These are phyloP conservation scores for Friedmanniomyces simplex DNA, from an alignment of 495 filamentous ascomycete species.

Conservation along the genomic window DNA sequence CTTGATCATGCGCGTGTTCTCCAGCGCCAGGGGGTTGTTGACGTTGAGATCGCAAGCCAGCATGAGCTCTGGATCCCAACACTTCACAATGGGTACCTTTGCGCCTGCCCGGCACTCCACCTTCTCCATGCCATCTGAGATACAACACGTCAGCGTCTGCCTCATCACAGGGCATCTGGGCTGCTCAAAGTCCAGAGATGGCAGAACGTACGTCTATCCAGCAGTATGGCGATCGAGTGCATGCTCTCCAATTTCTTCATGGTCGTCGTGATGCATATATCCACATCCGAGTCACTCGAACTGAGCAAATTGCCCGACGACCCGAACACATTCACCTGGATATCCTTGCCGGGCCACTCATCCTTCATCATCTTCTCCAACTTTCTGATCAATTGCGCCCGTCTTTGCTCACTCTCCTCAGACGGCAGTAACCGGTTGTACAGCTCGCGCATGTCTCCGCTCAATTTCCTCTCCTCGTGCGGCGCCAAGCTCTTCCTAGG, in stretches of 20 bases:
- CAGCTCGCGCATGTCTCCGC: conserved; percentile 67
- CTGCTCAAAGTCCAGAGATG: background rate
- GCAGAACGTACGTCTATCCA: conserved; percentile 63
- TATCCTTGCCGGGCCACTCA: conserved; percentile 84
- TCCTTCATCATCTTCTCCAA: conserved; percentile 75
- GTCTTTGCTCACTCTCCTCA: conserved; percentile 61
- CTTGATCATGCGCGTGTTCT: conserved; percentile 97
- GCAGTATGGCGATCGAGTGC: conserved; percentile 73
- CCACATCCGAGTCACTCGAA: conserved; percentile 94
- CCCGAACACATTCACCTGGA: conserved; percentile 87
- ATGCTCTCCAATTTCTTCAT: conserved; percentile 77
- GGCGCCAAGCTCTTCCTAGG: conserved; percentile 57
- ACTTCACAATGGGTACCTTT: conserved; percentile 97
- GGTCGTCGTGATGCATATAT: conserved; percentile 91
- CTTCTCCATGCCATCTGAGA: conserved; percentile 82
- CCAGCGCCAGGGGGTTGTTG: conserved; percentile 87
- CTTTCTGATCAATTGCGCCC: conserved; percentile 69
- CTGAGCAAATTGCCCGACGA: conserved; percentile 93
- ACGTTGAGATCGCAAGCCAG: conserved; percentile 98
- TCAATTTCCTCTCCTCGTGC: conserved; percentile 68
- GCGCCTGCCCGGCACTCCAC: conserved; percentile 88
- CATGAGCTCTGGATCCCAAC: conserved; percentile 88
- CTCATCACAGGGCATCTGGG: background rate
- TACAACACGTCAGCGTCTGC: conserved; percentile 20
- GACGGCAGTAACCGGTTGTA: conserved; percentile 81